Evolutionary conservation across 2,329 filamentous ascomycete genomes (phyloP).

Genomic region (Albifimbria verrucaria): DNA sequence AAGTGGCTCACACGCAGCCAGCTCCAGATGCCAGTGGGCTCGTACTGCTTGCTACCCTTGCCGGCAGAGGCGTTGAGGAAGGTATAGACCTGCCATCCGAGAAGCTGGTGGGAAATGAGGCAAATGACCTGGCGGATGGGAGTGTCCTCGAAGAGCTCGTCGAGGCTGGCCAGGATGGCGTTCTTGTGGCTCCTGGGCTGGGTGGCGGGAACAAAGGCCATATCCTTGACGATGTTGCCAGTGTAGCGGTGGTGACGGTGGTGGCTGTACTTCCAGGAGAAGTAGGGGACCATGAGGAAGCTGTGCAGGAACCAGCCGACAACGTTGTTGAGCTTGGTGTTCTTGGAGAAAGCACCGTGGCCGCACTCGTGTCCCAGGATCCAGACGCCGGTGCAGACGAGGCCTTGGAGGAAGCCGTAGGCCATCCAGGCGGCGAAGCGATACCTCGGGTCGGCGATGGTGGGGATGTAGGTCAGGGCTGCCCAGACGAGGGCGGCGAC

Average conservation of each 20-base stretch:
- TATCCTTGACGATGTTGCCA: conserved; percentile 66
- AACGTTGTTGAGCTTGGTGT: conserved; percentile 54
- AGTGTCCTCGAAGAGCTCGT: conserved; percentile 61
- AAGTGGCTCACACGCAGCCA: conserved; percentile 55
- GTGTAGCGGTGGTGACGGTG: conserved; percentile 67
- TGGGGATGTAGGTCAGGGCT: conserved; percentile 52
- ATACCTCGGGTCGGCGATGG: conserved; percentile 39
- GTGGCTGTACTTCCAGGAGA: conserved; percentile 71
- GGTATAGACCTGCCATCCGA: conserved; percentile 64
- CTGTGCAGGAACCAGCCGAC: conserved; percentile 66
- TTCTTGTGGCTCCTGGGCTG: conserved; percentile 30
- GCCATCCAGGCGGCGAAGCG: conserved; percentile 49
- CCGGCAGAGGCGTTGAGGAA: conserved; percentile 55
- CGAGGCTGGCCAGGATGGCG: conserved; percentile 33
- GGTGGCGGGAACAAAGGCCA: conserved; percentile 58
- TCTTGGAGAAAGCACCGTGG: conserved; percentile 63
- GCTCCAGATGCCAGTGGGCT: conserved; percentile 23
- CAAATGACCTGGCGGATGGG: conserved; percentile 53
- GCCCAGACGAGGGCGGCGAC: conserved; percentile 45
- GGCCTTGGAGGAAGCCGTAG: conserved; percentile 63
- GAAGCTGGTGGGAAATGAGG: conserved; percentile 59
- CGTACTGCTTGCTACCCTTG: conserved; percentile 42
- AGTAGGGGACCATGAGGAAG: conserved; percentile 65
- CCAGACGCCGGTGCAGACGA: conserved; percentile 67
- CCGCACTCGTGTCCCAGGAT: conserved; percentile 70